Conservation (phyloP, 768 basidiomycete species). For the Lanmaoa rubissima region DNA sequence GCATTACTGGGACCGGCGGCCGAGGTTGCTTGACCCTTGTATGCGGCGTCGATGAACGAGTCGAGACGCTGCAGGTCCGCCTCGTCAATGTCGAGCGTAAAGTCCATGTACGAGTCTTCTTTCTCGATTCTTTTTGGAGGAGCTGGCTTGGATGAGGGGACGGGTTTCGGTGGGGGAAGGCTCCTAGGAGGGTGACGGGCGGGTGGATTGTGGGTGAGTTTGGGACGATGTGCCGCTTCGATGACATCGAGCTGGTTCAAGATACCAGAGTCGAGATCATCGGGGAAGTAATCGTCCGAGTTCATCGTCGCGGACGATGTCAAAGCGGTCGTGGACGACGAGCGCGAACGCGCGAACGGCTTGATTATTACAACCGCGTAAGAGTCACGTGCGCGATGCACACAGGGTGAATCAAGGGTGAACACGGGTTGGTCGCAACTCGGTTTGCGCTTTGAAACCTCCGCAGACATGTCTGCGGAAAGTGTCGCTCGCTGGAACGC, state of each 20-base stretch:
- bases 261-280: slow-evolving; percentile 59
- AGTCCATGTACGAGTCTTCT: slow-evolving; percentile 49
- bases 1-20: slow-evolving; percentile 38
- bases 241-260: slow-evolving; percentile 66
- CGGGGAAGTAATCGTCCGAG: slow-evolving; percentile 75
- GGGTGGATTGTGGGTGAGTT: slow-evolving; percentile 9
- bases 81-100: slow-evolving; percentile 58
- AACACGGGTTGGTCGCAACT: background rate
- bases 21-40: slow-evolving; percentile 39
- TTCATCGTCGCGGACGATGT: slow-evolving; percentile 47
- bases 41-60: slow-evolving; percentile 47
- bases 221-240: slow-evolving; percentile 53
- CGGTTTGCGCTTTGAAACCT: background rate
- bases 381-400: slow-evolving; percentile 14
- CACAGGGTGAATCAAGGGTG: background rate
- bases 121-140: slow-evolving; percentile 25
- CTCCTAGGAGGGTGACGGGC: slow-evolving; percentile 3
- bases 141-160: slow-evolving; percentile 17
- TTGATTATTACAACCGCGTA: background rate
- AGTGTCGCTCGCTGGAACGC: slow-evolving; percentile 73
- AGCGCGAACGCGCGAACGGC: background rate
- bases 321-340: slow-evolving; percentile 1
- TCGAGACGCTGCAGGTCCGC: slow-evolving; percentile 54
- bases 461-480: slow-evolving; percentile 53
- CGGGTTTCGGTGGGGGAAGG: slow-evolving; percentile 9